Conservation (phyloP, 495 filamentous ascomycete species). For the Xylaria telfairii region DNA sequence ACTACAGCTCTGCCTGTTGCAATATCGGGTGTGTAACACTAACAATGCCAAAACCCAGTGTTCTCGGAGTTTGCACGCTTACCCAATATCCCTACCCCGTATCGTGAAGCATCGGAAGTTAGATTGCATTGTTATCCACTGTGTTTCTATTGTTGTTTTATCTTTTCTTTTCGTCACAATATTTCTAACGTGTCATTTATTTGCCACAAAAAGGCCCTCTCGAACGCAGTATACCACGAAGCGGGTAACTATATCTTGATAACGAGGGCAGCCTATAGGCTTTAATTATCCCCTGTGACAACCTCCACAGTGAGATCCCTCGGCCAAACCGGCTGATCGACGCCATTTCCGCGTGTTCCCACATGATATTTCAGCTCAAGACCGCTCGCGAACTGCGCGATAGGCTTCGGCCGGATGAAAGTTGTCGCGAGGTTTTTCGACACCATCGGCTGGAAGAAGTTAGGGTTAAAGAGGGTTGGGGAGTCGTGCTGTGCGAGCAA, state of each 20-base stretch:
- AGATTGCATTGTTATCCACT: too few relatives aligned
- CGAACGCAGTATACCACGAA: background rate
- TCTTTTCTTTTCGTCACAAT: background rate
- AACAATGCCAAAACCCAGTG: too few relatives aligned
- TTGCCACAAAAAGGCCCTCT: background rate
- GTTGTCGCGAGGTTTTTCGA: constrained; percentile 8
- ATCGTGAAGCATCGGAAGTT: too few relatives aligned
- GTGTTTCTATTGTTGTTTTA: too few relatives aligned
- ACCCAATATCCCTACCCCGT: too few relatives aligned
- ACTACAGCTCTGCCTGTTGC: too few relatives aligned
- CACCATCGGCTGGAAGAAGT: background rate
- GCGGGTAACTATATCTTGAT: background rate
- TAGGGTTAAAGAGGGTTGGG: background rate
- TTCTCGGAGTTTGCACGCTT: too few relatives aligned
- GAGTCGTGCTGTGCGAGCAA: constrained; percentile 9
- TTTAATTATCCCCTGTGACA: constrained; percentile 18
- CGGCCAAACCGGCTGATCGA: constrained; percentile 28
- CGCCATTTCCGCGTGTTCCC: constrained; percentile 28
- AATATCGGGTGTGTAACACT: too few relatives aligned
- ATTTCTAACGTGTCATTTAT: background rate
- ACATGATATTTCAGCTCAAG: constrained; percentile 27
- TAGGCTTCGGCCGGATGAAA: constrained; percentile 20
- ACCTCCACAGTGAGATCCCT: constrained; percentile 28
- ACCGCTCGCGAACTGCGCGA: constrained; percentile 17
- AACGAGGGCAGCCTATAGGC: background rate